Conservation (phyloP, 805 yeast species). For the Candida bentonensis region DNA sequence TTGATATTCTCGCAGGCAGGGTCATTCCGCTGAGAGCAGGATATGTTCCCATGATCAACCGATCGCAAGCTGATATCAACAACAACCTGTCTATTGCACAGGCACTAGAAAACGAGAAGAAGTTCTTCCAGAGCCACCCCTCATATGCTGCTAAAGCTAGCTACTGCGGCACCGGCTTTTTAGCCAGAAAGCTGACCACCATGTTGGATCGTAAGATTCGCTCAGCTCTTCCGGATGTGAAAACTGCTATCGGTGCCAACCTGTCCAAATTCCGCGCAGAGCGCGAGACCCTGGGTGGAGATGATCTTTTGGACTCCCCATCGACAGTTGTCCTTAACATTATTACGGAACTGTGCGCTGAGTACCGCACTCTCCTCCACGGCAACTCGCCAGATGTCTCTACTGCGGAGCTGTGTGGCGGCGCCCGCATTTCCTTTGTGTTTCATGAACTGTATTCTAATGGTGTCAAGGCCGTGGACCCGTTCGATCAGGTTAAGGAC, state of each 20-base stretch:
- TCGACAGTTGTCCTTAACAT: constrained; percentile 78
- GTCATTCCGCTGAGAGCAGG: constrained; percentile 92
- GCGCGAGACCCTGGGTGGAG: constrained; percentile 69
- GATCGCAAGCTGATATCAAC: constrained; percentile 96
- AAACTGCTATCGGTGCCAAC: constrained; percentile 74
- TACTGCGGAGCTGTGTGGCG: constrained; percentile 86
- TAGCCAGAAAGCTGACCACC: constrained; percentile 81
- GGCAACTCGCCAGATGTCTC: constrained; percentile 88
- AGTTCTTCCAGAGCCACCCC: constrained; percentile 77
- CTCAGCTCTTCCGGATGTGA: constrained; percentile 82
- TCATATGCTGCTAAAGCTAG: constrained; percentile 87
- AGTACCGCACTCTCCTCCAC: constrained; percentile 77
- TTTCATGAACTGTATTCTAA: constrained; percentile 92
- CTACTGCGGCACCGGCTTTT: constrained; percentile 96
- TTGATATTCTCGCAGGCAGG: constrained; percentile 88
- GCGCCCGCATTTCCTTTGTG: constrained; percentile 93
- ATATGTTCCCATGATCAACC: constrained; percentile 89
- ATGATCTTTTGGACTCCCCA: constrained; percentile 59
- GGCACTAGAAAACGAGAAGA: constrained; percentile 69
- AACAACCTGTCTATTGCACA: constrained; percentile 71
- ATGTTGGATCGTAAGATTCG: constrained; percentile 83
- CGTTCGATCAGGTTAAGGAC: constrained; percentile 92
- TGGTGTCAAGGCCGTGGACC: constrained; percentile 84
- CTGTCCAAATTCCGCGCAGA: constrained; percentile 75
- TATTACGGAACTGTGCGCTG: constrained; percentile 86